Evolutionary conservation across 139 green algal species (phyloP).

Genomic region (Raphidocelis subcapitata): DNA sequence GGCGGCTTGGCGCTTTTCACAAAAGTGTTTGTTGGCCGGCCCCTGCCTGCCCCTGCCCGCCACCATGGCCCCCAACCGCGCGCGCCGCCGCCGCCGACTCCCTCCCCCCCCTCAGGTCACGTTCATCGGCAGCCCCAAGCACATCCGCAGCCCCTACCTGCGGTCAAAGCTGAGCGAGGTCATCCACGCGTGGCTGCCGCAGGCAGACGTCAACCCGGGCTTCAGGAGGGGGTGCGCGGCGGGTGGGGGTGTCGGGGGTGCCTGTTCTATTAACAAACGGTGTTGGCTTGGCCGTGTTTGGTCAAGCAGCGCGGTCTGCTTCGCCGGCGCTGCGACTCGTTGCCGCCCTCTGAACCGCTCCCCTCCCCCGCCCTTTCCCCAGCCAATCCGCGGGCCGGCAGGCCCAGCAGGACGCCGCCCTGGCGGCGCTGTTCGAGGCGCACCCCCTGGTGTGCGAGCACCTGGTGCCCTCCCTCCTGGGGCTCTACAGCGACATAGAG

Average conservation of each 20-base stretch:
- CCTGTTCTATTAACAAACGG: not conserved
- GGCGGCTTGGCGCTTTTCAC: no score
- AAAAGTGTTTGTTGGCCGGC: no score
- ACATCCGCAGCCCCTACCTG: slow-evolving; percentile 85
- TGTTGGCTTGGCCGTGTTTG: not conserved
- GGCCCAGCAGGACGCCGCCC: not conserved
- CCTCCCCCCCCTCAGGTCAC: no score
- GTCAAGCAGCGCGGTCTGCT: not conserved
- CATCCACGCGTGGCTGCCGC: slow-evolving; percentile 52
- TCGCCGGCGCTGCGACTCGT: no score
- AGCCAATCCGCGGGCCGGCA: no score
- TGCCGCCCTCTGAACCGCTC: not conserved
- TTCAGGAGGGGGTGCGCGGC: not conserved
- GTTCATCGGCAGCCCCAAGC: slow-evolving; percentile 56
- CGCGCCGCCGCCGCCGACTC: no score
- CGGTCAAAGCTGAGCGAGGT: slow-evolving; percentile 85
- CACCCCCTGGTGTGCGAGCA: slow-evolving; percentile 77
- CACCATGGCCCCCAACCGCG: no score
- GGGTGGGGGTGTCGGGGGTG: not conserved
- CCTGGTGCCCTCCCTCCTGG: slow-evolving; percentile 82
- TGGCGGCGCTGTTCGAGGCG: slow-evolving; percentile 73
- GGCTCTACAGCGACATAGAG: slow-evolving; percentile 65
- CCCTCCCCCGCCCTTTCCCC: not conserved
- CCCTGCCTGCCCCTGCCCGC: no score
- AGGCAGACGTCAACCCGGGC: not conserved